These are phyloP conservation scores for Lentinula boryana DNA, from an alignment of 768 basidiomycete genomes.

Conservation along the genomic window DNA sequence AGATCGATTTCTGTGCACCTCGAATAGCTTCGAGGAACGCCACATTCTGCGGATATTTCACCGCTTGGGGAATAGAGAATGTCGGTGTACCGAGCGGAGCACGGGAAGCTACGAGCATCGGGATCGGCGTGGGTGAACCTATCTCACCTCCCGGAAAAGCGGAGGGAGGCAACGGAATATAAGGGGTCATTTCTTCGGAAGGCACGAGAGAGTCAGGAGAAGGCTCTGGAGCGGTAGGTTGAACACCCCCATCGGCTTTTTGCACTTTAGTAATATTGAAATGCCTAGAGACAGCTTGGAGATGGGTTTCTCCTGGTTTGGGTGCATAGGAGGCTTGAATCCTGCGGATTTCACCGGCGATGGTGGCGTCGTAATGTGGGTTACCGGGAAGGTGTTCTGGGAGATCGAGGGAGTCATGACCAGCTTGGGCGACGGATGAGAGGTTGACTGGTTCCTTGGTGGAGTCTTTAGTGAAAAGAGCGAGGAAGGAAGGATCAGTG, in stretches of 20 bases:
- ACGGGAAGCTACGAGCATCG: slow-evolving; percentile 32
- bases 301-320: slow-evolving; percentile 11
- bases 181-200: slow-evolving; percentile 52
- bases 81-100: background rate
- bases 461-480: background rate
- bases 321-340: slow-evolving; percentile 17
- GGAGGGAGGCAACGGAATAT: slow-evolving; percentile 52
- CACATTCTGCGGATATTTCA: slow-evolving; percentile 52
- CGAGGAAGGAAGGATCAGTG: slow-evolving; percentile 16
- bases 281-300: slow-evolving; percentile 32
- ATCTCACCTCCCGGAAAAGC: slow-evolving; percentile 59
- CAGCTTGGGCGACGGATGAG: background rate
- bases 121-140: slow-evolving; percentile 50
- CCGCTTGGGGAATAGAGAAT: background rate
- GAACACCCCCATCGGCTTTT: slow-evolving; percentile 27
- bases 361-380: slow-evolving; percentile 18
- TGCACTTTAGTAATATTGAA: slow-evolving; percentile 26
- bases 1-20: slow-evolving; percentile 55
- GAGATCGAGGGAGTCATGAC: background rate
- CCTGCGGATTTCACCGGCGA: slow-evolving; percentile 17
- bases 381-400: slow-evolving; percentile 15
- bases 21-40: slow-evolving; percentile 64
- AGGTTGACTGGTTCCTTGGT: background rate
- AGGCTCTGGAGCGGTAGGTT: slow-evolving; percentile 21
- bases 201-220: slow-evolving; percentile 3